Base-by-base conservation (phyloP, 345 rosid species). In the Viola odorata region DNA sequence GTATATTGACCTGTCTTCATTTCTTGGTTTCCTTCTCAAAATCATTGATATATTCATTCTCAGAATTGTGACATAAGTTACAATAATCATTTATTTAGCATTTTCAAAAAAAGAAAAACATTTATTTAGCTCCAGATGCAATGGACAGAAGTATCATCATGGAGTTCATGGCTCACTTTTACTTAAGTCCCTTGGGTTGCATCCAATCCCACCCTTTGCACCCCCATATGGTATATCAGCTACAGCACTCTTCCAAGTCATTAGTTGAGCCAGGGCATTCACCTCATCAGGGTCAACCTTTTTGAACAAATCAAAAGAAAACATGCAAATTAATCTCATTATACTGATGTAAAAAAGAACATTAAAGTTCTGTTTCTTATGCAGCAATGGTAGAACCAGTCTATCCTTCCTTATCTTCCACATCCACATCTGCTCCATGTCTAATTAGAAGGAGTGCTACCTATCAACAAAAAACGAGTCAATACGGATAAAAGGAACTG, bases 381-480 rank as follows among this genome's bases (percentile, higher is more conserved):
- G 32, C 32, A 23, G 32, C 32, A 23, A 23, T 23, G 32, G 32
- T 23, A 23, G 32, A 23, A 23, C 32, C 96, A 5, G 96, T 87
- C 84, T 85, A 92, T 0, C 96, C 96, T 78, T 92, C 98, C 56
- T 87, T 89, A 77, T 89, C 98, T 80, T 87, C 92, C 63, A 75
- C 76, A 55, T 92, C 94, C 0, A 92, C 88, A 66, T 92, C 89
- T 50, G 94, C 94, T 70, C 96, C 98, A 75, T 89, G 91, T 73
- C 98, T 75, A 69, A 89, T 73, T 60, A 87, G 81, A 8, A 92
- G 83, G 58, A 89, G 74, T 15, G 96, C 91, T 13, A 87, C 94
- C 98, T 92, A 67, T 54, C 56, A 57, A 64, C 48, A 13, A 73
- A 47, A 61, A 37, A 62, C 15, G 23, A 23, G 32, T 15, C 12